phyloP scores from a whole-genome alignment of 1,284 basidiomycete species.

The Cryptococcus sp. region DNA sequence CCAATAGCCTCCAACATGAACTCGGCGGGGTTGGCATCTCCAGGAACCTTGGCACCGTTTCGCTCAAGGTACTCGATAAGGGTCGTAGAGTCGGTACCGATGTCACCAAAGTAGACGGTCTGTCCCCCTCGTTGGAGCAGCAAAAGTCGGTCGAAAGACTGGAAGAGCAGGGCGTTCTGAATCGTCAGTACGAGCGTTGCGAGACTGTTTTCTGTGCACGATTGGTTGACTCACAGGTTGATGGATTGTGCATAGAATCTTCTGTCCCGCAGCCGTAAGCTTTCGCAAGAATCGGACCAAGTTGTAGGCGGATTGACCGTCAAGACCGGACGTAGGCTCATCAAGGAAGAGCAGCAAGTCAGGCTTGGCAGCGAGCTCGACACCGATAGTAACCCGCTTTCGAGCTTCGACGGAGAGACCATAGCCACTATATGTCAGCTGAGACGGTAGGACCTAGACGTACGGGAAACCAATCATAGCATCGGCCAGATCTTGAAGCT shows the following conservation, averaged over 20 bases:
- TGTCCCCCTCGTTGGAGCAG: slow-evolving; percentile 48
- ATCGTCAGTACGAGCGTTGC: no score
- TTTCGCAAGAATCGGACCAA: slow-evolving; percentile 48
- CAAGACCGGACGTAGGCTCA: slow-evolving; percentile 55
- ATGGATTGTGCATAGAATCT: slow-evolving; percentile 47
- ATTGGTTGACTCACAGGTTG: no score
- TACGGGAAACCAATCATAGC: slow-evolving; percentile 47
- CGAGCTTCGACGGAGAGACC: slow-evolving; percentile 53
- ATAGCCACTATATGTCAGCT: slow-evolving; percentile 47
- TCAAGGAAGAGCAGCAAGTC: slow-evolving; percentile 55
- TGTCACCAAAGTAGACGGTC: slow-evolving; percentile 51
- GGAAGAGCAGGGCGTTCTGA: slow-evolving; percentile 55
- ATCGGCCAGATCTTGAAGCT: slow-evolving; percentile 52
- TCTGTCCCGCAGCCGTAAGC: slow-evolving; percentile 66
- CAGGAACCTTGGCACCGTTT: slow-evolving; percentile 51
- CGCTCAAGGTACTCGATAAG: slow-evolving; percentile 54
- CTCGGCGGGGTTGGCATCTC: slow-evolving; percentile 53
- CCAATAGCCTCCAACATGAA: slow-evolving; percentile 60
- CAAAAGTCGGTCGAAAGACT: slow-evolving; percentile 53
- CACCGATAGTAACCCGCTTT: slow-evolving; percentile 58
- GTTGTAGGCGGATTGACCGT: slow-evolving; percentile 56
- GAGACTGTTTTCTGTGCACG: no score
- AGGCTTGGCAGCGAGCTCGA: slow-evolving; percentile 58
- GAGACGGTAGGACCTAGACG: slow-evolving; percentile 21
- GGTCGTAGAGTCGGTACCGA: slow-evolving; percentile 52